These are phyloP conservation scores for Fusarium pseudonygamai DNA, from an alignment of 2,329 filamentous ascomycete species.

Conservation along the genomic window DNA sequence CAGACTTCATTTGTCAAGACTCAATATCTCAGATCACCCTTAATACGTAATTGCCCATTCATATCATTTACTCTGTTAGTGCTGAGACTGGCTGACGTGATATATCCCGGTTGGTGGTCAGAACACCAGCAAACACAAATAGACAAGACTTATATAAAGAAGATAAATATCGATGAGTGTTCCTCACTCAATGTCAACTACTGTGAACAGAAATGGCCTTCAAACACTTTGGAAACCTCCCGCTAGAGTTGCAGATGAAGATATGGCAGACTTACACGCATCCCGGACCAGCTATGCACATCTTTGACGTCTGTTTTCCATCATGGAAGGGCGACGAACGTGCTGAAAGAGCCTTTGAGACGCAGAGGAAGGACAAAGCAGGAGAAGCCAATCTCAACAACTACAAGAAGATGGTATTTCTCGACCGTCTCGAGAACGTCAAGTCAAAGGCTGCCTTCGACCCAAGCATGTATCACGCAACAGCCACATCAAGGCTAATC, in stretches of 20 bases:
- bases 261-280: slow-evolving; percentile 35
- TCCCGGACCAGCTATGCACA: slow-evolving; percentile 39
- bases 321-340: slow-evolving; percentile 29
- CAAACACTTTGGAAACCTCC: slow-evolving; percentile 31
- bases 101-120: not conserved
- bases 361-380: not conserved
- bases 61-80: not conserved
- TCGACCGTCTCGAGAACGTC: slow-evolving; percentile 23
- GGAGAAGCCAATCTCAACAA: not conserved
- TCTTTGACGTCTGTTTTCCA: slow-evolving; percentile 45
- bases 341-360: slow-evolving; percentile 22
- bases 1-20: not conserved
- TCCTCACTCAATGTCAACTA: too few relatives aligned
- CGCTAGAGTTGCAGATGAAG: slow-evolving; percentile 38
- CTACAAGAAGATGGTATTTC: slow-evolving; percentile 34
- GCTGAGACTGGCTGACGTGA: slow-evolving; percentile 29
- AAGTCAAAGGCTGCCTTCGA: not conserved
- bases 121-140: not conserved
- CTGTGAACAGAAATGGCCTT: slow-evolving; percentile 28
- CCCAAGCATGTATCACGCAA: slow-evolving; percentile 32
- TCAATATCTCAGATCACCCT: not conserved
- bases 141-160: not conserved
- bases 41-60: not conserved
- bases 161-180: too few relatives aligned
- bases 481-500: slow-evolving; percentile 8